Evolutionary conservation across 805 yeast genomes (phyloP), one percentile per base, ranked within the genome.

Genomic region (Wickerhamiella alocasiicola): DNA sequence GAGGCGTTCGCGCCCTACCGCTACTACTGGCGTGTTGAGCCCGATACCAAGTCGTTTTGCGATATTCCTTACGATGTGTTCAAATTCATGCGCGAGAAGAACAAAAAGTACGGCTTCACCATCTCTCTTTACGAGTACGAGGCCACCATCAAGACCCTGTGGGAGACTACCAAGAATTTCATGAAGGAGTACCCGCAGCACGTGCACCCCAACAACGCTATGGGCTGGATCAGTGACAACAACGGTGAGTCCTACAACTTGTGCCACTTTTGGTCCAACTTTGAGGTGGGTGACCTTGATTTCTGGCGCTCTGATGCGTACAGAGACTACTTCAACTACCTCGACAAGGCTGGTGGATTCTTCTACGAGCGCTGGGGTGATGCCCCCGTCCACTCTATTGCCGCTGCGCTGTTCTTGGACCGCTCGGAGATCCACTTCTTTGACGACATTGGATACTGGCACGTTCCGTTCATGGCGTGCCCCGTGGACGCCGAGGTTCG

Each of bases 21-120:
- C 54, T 84, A 79, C 71, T 83, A 82, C 67, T 85, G 95, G 95
- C 76, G 94, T 60, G 87, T 85, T 27, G 95, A 85, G 62, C 95
- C 95, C 11, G 78, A 72, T 50, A 74, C 78, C 51, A 70, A 72
- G 56, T 68, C 81, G 47, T 72, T 63, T 60, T 84, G 94, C 64
- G 83, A 82, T 56, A 65, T 85, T 44, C 75, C 76, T 51, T 79
- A 79, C 59, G 95, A 83, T 56, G 63, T 81, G 9, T 83, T 83
- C 71, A 71, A 75, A 61, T 81, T 67, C 63, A 81, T 83, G 94
- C 73, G 73, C 51, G 83, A 77, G 55, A 73, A 79, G 56, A 66
- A 72, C 44, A 74, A 79, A 63, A 70, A 66, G 41, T 83, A 81
- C 57, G 85, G 87, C 6, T 83, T 81, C 61, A 74, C 88, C 31